Base-by-base conservation (phyloP, 768 basidiomycete genomes). In the Pulveroboletus sp. region DNA sequence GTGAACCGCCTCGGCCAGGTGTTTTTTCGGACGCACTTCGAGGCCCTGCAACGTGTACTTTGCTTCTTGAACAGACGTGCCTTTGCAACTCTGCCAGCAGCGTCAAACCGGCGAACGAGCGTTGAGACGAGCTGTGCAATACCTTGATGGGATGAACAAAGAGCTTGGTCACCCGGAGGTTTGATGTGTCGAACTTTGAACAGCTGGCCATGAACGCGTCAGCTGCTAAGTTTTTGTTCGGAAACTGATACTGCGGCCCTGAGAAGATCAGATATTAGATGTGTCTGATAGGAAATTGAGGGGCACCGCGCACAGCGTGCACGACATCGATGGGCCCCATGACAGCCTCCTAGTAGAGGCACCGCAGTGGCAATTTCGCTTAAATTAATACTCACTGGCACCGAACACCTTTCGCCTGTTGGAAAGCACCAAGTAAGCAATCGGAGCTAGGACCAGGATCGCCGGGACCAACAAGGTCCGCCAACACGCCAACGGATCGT, bases 141-240 rank as follows among this genome's bases (percentile, higher is more conserved):
- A 53, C 85, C 74, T 87, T 87, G 68, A 87, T 82, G 34, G 85
- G 85, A 59, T 87, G 85, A 3, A 87, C 57, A 31, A 85, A 53
- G 19, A 87, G 77, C 61, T 78, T 81, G 0, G 78, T 74, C 20
- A 86, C 78, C 12, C 60, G 71, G 14, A 73, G 60, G 51, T 55
- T 67, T 40, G 66, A 62, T 1, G 59, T 65, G 27, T 69, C 63
- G n/a, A 68, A 70, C 37, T 6, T 42, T 0, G 60, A 50, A 49
- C 53, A 52, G 43, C 55, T 50, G 10, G 29, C 14, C 37, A 33
- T 33, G 16, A 45, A 19, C 6, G 35, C 20, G 38, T 39, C 41
- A 33, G 13, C 36, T 17, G 34, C 25, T 37, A n/a, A 21, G 4
- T 21, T 17, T 5, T 33, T 47, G 13, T 31, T 24, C 11, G 21